Evolutionary conservation across 768 basidiomycete species (phyloP).

Genomic region (Lentinus brumalis): DNA sequence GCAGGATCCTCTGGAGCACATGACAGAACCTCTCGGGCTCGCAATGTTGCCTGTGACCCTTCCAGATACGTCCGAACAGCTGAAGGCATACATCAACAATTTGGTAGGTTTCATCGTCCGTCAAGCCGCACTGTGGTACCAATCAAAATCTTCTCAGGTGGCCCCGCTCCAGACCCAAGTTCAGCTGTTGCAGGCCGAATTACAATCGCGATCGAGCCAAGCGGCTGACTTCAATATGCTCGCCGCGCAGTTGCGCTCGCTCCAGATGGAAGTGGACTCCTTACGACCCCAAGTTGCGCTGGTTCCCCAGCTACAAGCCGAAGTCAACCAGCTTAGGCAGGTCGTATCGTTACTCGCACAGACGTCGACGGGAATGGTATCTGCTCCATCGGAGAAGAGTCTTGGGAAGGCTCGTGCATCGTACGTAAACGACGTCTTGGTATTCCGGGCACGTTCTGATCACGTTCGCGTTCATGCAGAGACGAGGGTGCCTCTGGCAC

Average conservation of each 20-base stretch:
- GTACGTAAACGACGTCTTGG: conserved; percentile 3
- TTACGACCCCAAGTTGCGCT: conserved; percentile 27
- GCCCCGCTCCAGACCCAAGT: conserved; percentile 53
- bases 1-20: background rate
- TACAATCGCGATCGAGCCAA: conserved; percentile 41
- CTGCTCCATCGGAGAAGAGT: conserved; percentile 14
- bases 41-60: background rate
- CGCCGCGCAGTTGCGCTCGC: conserved; percentile 40
- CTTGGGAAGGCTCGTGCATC: conserved; percentile 21
- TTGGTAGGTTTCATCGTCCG: conserved; percentile 1
- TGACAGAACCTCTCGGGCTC: background rate
- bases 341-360: background rate
- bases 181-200: conserved; percentile 47
- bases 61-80: background rate
- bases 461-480: background rate
- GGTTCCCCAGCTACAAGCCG: conserved; percentile 16
- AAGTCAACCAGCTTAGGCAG: conserved; percentile 14
- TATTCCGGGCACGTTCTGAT: background rate
- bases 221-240: conserved; percentile 37
- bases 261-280: conserved; percentile 37
- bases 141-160: conserved; percentile 16
- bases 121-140: background rate
- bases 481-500: conserved; percentile 1
- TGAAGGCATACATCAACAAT: background rate
- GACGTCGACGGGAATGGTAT: background rate